phyloP scores from a whole-genome alignment of 83 land plant species.

The Picea abies region DNA sequence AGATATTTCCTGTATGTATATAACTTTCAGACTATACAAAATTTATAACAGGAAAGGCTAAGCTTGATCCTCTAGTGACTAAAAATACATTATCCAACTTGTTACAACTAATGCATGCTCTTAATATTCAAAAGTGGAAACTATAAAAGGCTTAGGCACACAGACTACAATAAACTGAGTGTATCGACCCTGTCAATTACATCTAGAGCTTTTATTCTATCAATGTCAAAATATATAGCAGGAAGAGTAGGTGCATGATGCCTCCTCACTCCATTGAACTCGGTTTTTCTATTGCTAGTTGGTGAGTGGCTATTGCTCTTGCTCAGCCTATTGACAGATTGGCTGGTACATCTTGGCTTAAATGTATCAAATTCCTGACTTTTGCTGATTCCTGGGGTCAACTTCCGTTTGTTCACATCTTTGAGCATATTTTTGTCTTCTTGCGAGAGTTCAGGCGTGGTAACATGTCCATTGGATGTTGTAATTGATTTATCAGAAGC shows the following conservation, averaged over 20 bases:
- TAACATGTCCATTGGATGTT: conserved; percentile 14
- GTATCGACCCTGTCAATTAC: conserved; percentile 76
- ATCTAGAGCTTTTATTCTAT: conserved; percentile 75
- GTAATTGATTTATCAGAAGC: conserved; percentile 1
- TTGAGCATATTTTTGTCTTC: conserved; percentile 83
- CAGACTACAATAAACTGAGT: conserved; percentile 20
- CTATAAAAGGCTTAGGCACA: conserved; percentile 5
- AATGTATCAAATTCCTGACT: conserved; percentile 77
- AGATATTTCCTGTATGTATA: neutral
- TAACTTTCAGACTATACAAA: neutral
- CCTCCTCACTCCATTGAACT: conserved; percentile 29
- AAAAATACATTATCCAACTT: conserved; percentile 11
- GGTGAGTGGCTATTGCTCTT: conserved; percentile 82
- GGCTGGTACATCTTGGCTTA: conserved; percentile 32
- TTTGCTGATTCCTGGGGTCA: conserved; percentile 63
- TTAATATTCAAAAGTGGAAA: conserved; percentile 4
- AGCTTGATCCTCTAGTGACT: neutral
- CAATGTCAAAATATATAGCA: conserved; percentile 67
- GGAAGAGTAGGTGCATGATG: conserved; percentile 34
- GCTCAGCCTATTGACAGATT: conserved; percentile 41
- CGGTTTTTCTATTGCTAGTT: conserved; percentile 37
- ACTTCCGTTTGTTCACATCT: conserved; percentile 40
- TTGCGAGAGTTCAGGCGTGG: conserved; percentile 35
- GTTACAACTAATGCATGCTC: neutral
- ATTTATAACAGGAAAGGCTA: neutral